phyloP scores from a whole-genome alignment of 2,329 filamentous ascomycete species.

The Fusarium pseudocircinatum region DNA sequence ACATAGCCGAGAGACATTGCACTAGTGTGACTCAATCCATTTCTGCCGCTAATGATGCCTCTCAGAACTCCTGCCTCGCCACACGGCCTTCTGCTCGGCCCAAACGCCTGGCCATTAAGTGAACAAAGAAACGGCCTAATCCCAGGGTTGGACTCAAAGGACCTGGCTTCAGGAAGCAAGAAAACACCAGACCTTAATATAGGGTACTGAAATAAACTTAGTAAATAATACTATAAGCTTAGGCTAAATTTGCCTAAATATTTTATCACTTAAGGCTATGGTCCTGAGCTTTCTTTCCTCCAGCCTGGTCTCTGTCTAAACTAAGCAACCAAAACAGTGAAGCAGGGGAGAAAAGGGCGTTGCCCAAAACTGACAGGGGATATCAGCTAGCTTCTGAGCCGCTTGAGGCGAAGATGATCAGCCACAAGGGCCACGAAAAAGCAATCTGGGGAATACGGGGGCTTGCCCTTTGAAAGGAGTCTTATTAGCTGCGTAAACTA shows the following conservation, averaged over 20 bases:
- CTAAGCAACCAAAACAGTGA: background rate
- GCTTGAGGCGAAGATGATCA: background rate
- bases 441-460: background rate
- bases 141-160: background rate
- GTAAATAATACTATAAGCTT: too few relatives aligned
- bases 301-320: background rate
- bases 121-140: rapidly evolving
- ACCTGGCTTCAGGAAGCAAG: too few relatives aligned
- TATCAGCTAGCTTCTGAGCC: background rate
- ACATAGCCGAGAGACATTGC: background rate
- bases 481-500: too few relatives aligned
- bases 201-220: too few relatives aligned
- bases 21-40: background rate
- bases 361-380: background rate
- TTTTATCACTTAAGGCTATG: too few relatives aligned
- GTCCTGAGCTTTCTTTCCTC: too few relatives aligned
- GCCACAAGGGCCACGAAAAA: background rate
- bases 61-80: rapidly evolving
- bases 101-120: background rate
- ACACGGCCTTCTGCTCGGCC: background rate
- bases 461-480: background rate
- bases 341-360: background rate
- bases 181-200: too few relatives aligned
- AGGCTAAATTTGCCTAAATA: too few relatives aligned
- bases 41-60: background rate